Evolutionary conservation across 2,329 filamentous ascomycete species (phyloP).

Genomic region (Pseudomassariella vexata): DNA sequence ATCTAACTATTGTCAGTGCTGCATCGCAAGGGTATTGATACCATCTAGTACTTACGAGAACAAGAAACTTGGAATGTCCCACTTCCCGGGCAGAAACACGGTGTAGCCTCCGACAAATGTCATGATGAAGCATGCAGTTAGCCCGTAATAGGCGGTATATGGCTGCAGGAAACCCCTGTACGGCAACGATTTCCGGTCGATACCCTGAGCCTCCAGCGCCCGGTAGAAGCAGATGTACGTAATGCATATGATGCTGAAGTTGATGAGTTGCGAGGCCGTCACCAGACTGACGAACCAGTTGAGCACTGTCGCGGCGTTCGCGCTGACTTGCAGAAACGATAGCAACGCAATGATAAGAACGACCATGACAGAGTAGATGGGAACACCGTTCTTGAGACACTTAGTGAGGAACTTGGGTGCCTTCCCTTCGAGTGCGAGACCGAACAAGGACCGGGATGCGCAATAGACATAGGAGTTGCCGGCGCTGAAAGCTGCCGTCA

Average conservation of each 20-base stretch:
- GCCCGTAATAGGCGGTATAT: conserved; percentile 62
- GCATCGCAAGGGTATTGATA: too few relatives aligned
- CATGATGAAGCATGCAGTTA: conserved; percentile 62
- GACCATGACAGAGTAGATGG: conserved; percentile 64
- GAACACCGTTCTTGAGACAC: conserved; percentile 62
- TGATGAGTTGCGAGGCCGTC: conserved; percentile 70
- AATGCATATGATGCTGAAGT: conserved; percentile 63
- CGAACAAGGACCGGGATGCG: conserved; percentile 62
- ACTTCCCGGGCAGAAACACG: conserved; percentile 65
- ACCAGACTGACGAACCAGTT: conserved; percentile 65
- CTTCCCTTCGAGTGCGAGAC: conserved; percentile 62
- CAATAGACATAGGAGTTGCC: conserved; percentile 66
- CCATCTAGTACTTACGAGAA: conserved; percentile 49
- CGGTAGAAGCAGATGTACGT: conserved; percentile 69
- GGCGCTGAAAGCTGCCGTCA: conserved; percentile 61
- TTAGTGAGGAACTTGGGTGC: conserved; percentile 54
- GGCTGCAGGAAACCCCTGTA: conserved; percentile 67
- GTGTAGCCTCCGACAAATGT: conserved; percentile 70
- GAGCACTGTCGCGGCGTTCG: conserved; percentile 60
- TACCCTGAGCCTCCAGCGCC: conserved; percentile 62
- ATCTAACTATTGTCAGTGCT: conserved; percentile 29
- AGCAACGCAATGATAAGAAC: conserved; percentile 65
- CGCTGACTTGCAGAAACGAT: conserved; percentile 67
- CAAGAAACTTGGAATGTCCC: conserved; percentile 65
- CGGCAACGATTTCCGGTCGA: conserved; percentile 61